Conservation (phyloP, 1,284 basidiomycete genomes). For the Boletus albobrunnescens region DNA sequence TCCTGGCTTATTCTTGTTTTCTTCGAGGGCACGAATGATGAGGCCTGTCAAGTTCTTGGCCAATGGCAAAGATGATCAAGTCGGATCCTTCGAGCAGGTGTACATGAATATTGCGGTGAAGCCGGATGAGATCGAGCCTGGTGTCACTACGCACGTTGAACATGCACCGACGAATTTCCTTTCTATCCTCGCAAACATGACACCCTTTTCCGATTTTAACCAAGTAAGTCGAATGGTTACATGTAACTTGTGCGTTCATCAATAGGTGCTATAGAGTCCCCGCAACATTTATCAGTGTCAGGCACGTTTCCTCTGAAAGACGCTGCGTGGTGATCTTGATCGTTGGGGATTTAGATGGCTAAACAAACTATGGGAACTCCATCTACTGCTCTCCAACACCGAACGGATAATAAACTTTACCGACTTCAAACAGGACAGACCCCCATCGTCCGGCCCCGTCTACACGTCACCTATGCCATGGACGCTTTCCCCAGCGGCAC, state of each 20-base stretch:
- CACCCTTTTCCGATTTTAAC: constrained; percentile 94
- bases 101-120: constrained; percentile 98
- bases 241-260: constrained; percentile 1
- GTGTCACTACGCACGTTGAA: constrained; percentile 88
- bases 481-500: constrained; percentile 98
- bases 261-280: constrained; percentile 51
- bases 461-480: constrained; percentile 98
- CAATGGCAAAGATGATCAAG: constrained; percentile 85
- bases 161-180: constrained; percentile 94
- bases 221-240: constrained; percentile 51
- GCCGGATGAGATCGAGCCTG: constrained; percentile 82
- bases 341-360: constrained; percentile 71
- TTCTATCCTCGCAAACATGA: constrained; percentile 80
- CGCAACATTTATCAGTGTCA: constrained; percentile 88
- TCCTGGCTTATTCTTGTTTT: constrained; percentile 93
- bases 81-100: constrained; percentile 98
- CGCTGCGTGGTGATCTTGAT: constrained; percentile 10
- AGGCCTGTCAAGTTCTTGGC: constrained; percentile 89
- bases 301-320: constrained; percentile 38
- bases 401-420: constrained; percentile 99
- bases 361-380: constrained; percentile 99
- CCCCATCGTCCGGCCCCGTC: constrained; percentile 86
- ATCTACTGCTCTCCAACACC: constrained; percentile 82
- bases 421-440: constrained; percentile 93
- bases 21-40: constrained; percentile 92